Evolutionary conservation across 306 rosid genomes (phyloP).

Genomic region (Sindora glabra): DNA sequence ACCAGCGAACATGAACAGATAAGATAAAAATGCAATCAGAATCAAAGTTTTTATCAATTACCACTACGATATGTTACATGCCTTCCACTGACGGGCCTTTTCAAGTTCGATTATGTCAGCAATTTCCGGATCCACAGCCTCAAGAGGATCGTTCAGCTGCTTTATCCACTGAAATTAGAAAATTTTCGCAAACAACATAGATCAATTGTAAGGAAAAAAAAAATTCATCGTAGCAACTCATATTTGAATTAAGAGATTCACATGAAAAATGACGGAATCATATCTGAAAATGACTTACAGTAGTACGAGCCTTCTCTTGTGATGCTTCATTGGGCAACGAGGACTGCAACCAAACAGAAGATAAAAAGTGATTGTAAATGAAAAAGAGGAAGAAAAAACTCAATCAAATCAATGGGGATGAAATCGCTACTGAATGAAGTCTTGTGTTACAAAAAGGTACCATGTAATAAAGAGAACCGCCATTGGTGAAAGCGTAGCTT

Average conservation of each 20-base stretch:
- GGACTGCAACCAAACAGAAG: slow-evolving; percentile 38
- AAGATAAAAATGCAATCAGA: neutral
- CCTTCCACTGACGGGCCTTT: slow-evolving; percentile 94
- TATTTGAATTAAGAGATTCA: neutral
- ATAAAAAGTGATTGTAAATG: neutral
- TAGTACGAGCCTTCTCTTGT: slow-evolving; percentile 44
- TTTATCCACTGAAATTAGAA: slow-evolving; percentile 61
- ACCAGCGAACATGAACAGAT: neutral
- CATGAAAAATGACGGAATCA: neutral
- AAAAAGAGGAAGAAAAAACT: neutral
- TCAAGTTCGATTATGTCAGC: slow-evolving; percentile 80
- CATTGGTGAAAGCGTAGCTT: slow-evolving; percentile 22
- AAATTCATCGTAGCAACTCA: neutral
- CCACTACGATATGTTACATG: slow-evolving; percentile 3
- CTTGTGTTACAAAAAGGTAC: slow-evolving; percentile 11
- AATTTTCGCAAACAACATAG: neutral
- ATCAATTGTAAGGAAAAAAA: neutral
- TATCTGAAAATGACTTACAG: slow-evolving; percentile 31
- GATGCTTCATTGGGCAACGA: slow-evolving; percentile 46
- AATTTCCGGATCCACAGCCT: slow-evolving; percentile 68
- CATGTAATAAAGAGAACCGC: slow-evolving; percentile 40
- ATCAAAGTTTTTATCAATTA: neutral
- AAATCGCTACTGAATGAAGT: neutral
- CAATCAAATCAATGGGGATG: neutral
- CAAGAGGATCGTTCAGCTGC: slow-evolving; percentile 77